phyloP scores from a whole-genome alignment of 2,329 filamentous ascomycete genomes.

The Mariannaea elegans region DNA sequence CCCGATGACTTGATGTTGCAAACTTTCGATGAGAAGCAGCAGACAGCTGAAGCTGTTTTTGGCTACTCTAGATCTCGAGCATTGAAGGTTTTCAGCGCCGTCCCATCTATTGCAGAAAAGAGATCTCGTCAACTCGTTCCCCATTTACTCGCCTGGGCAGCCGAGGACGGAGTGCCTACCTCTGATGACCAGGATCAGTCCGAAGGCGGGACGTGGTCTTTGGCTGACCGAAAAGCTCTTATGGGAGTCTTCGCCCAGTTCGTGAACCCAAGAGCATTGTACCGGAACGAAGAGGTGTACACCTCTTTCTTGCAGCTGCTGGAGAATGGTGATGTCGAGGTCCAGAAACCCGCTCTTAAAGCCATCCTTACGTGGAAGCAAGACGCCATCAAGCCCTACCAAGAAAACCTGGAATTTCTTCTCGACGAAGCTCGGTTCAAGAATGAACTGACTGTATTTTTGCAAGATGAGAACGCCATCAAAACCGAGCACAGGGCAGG shows the following conservation, averaged over 20 bases:
- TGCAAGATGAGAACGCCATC: conserved; percentile 79
- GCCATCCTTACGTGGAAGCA: conserved; percentile 91
- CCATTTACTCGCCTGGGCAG: conserved; percentile 84
- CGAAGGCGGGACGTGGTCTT: conserved; percentile 66
- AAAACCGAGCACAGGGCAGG: conserved; percentile 75
- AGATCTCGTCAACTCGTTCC: conserved; percentile 86
- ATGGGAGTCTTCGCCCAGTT: conserved; percentile 86
- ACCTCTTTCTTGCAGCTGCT: conserved; percentile 77
- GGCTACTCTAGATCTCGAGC: conserved; percentile 77
- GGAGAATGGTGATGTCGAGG: conserved; percentile 87
- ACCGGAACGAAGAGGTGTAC: conserved; percentile 79
- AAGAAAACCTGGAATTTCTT: conserved; percentile 85
- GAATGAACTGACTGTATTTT: conserved; percentile 90
- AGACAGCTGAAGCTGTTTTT: conserved; percentile 58
- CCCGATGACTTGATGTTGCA: conserved; percentile 67
- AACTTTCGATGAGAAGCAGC: conserved; percentile 72
- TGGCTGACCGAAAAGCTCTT: conserved; percentile 85
- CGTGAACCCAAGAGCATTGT: conserved; percentile 85
- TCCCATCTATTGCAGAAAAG: conserved; percentile 84
- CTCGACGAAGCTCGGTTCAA: conserved; percentile 92
- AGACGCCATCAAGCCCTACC: conserved; percentile 76
- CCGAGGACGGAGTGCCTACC: conserved; percentile 53
- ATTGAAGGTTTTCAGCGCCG: conserved; percentile 77
- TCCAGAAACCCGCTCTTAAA: conserved; percentile 86
- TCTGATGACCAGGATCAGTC: conserved; percentile 45